These are phyloP conservation scores for Trichoderma atroviride DNA, from an alignment of 2,329 filamentous ascomycete genomes.

Conservation along the genomic window DNA sequence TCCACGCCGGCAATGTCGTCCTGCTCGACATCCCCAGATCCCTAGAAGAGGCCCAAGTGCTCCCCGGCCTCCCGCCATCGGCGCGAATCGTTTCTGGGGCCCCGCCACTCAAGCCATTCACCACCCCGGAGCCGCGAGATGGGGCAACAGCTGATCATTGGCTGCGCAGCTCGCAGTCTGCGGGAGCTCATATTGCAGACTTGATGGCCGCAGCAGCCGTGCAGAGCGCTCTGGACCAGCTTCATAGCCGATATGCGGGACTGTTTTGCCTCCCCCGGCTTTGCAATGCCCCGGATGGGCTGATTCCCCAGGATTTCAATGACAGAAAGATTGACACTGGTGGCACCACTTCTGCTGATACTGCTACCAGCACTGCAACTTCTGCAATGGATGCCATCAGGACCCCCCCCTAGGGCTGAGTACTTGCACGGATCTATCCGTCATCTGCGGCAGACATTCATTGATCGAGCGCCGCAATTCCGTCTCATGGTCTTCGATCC, in stretches of 20 bases:
- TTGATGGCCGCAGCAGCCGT: conserved; percentile 55
- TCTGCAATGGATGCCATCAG: neutral
- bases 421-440: conserved; percentile 55
- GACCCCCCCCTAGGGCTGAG: conserved; percentile 48
- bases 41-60: conserved; percentile 66
- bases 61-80: conserved; percentile 40
- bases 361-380: neutral
- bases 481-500: conserved; percentile 74
- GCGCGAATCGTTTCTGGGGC: conserved; percentile 51
- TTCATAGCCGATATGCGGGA: conserved; percentile 42
- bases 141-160: neutral
- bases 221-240: conserved; percentile 47
- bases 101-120: conserved; percentile 50
- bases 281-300: conserved; percentile 25
- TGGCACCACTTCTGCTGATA: neutral
- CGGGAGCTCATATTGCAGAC: conserved; percentile 55
- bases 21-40: conserved; percentile 72
- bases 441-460: conserved; percentile 46
- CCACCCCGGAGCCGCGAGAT: conserved; percentile 54
- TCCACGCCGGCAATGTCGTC: conserved; percentile 45
- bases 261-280: conserved; percentile 53
- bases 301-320: neutral
- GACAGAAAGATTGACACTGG: neutral
- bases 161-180: conserved; percentile 35
- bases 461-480: conserved; percentile 55